These are phyloP conservation scores for Licmophora abbreviata DNA, from an alignment of 108 stramenopile species.

Conservation along the genomic window DNA sequence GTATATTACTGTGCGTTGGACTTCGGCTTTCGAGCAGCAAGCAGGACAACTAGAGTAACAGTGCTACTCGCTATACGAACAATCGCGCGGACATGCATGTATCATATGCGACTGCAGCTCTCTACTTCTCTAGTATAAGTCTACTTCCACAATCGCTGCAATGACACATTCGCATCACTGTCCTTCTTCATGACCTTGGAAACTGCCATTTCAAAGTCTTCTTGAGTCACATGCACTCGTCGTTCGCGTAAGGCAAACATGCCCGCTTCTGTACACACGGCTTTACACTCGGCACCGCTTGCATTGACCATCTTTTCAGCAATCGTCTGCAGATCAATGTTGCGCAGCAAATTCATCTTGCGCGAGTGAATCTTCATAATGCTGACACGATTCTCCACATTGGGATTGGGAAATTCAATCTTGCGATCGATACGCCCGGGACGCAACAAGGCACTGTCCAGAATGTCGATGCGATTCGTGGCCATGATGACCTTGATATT, in stretches of 20 bases:
- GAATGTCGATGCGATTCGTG: slow-evolving; percentile 97
- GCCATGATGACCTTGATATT: slow-evolving; percentile 99
- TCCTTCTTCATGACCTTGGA: slow-evolving; percentile 99
- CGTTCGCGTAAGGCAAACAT: slow-evolving; percentile 99
- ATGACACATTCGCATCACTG: slow-evolving; percentile 87
- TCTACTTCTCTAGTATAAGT: no score
- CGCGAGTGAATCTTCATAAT: slow-evolving; percentile 95
- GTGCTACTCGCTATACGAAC: no score
- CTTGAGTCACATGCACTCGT: slow-evolving; percentile 98
- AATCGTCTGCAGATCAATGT: slow-evolving; percentile 88
- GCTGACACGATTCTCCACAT: slow-evolving; percentile 78
- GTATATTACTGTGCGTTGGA: slow-evolving; percentile 40
- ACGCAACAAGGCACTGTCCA: slow-evolving; percentile 90
- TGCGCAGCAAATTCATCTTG: slow-evolving; percentile 96
- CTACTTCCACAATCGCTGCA: slow-evolving; percentile 98
- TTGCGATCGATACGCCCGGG: slow-evolving; percentile 96
- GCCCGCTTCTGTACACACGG: slow-evolving; percentile 99
- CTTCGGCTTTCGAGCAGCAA: no score
- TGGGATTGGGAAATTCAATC: slow-evolving; percentile 96
- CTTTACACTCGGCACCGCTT: slow-evolving; percentile 98
- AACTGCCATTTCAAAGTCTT: slow-evolving; percentile 99
- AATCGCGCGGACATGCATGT: no score
- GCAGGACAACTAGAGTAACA: no score
- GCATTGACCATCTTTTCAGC: slow-evolving; percentile 94
- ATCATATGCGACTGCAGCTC: no score